Evolutionary conservation across 129 eudicot species (phyloP).

Genomic region (Kitagawia praeruptora): DNA sequence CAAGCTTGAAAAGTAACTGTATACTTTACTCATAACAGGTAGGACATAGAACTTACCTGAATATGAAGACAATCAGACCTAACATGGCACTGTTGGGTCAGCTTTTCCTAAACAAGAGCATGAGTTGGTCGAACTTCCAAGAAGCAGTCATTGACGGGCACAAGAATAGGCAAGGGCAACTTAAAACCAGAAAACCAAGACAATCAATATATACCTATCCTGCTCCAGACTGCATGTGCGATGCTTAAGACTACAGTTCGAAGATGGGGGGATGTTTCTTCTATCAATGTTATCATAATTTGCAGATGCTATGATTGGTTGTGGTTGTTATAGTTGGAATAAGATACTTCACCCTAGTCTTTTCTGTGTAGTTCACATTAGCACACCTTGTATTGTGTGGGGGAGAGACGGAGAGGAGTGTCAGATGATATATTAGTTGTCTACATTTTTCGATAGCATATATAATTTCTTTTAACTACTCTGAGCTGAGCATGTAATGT

Average conservation of each 20-base stretch:
- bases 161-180: conserved; percentile 79
- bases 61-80: conserved; percentile 74
- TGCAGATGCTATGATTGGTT: not conserved
- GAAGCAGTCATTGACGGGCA: conserved; percentile 60
- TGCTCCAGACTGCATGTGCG: conserved; percentile 93
- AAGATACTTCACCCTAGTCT: not conserved
- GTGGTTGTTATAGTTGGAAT: not conserved
- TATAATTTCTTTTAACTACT: not conserved
- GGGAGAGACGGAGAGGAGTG: not conserved
- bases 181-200: conserved; percentile 49
- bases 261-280: not conserved
- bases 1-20: not conserved
- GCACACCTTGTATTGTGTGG: not conserved
- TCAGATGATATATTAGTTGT: not conserved
- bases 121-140: conserved; percentile 65
- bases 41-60: conserved; percentile 70
- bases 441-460: not conserved
- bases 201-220: conserved; percentile 94
- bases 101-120: conserved; percentile 71
- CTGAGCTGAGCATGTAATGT: not conserved
- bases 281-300: not conserved
- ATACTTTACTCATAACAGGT: conserved; percentile 29
- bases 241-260: conserved; percentile 10
- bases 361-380: not conserved
- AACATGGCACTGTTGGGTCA: conserved; percentile 77